These are phyloP conservation scores for Crithidia expoeki DNA, from an alignment of 208 protist genomes.

Conservation along the genomic window DNA sequence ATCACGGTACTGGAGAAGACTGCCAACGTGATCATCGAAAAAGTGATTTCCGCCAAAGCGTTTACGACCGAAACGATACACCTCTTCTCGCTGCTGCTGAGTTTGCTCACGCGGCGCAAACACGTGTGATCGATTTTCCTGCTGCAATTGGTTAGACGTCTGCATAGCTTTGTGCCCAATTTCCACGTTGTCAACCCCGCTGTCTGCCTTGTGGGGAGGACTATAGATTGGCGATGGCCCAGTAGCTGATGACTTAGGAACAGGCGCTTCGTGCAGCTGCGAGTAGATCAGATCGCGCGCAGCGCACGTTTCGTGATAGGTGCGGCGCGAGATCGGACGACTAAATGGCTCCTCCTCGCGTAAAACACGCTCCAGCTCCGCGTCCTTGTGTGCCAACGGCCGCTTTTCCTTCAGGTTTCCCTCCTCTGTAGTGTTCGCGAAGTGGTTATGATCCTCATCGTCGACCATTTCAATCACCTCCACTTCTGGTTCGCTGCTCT, in stretches of 20 bases:
- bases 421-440: not conserved
- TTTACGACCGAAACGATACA: not conserved
- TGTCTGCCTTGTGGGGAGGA: not conserved
- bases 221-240: not conserved
- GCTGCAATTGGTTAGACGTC: too few relatives aligned
- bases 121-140: too few relatives aligned
- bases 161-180: too few relatives aligned
- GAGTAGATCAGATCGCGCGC: constrained; percentile 80
- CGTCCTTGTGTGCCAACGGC: constrained; percentile 43
- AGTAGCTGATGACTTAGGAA: not conserved
- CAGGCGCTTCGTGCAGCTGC: constrained; percentile 27
- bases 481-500: constrained; percentile 47
- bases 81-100: not conserved
- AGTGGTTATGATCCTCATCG: constrained; percentile 4
- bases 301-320: constrained; percentile 56
- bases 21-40: constrained; percentile 6
- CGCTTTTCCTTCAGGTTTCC: constrained; percentile 2
- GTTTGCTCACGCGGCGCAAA: too few relatives aligned
- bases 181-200: not conserved
- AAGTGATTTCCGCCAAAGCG: not conserved
- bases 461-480: constrained; percentile 54
- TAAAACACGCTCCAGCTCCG: constrained; percentile 55
- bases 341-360: constrained; percentile 68
- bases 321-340: constrained; percentile 52
- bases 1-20: constrained; percentile 11